Evolutionary conservation across 768 basidiomycete genomes (phyloP).

Genomic region (Calocera viscosa): DNA sequence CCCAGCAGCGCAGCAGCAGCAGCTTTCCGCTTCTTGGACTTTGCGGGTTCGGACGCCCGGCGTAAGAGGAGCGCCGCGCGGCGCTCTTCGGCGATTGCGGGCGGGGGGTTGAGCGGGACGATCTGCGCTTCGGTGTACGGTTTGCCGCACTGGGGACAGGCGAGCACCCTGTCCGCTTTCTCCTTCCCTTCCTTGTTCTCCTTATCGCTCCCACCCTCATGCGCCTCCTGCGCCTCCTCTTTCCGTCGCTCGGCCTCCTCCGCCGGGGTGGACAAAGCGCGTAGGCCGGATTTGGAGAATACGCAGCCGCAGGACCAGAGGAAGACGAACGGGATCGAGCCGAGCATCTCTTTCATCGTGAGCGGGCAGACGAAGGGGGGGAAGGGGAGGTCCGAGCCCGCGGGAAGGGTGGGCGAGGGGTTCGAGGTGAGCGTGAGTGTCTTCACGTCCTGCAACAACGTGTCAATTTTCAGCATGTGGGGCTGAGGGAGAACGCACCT

Average conservation of each 20-base stretch:
- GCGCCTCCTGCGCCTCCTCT: conserved; percentile 18
- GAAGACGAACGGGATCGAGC: conserved; percentile 76
- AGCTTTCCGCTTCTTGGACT: conserved; percentile 53
- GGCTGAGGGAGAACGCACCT: conserved; percentile 42
- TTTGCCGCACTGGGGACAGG: conserved; percentile 66
- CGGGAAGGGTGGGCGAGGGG: conserved; percentile 33
- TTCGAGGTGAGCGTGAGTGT: conserved; percentile 71
- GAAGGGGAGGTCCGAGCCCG: conserved; percentile 27
- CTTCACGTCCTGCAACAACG: conserved; percentile 57
- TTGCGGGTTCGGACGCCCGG: conserved; percentile 40
- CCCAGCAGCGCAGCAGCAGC: conserved; percentile 24
- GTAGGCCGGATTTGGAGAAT: conserved; percentile 73
- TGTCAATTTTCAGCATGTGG: conserved; percentile 8
- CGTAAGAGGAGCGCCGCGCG: conserved; percentile 43
- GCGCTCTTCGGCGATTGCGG: conserved; percentile 54
- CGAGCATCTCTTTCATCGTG: conserved; percentile 90
- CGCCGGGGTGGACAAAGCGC: conserved; percentile 41
- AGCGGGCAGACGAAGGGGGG: conserved; percentile 83
- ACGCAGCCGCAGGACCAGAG: conserved; percentile 78
- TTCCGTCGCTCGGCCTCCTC: conserved; percentile 21
- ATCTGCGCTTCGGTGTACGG: conserved; percentile 50
- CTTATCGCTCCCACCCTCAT: conserved; percentile 18
- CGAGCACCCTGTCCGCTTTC: conserved; percentile 32
- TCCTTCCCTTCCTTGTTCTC: conserved; percentile 20
- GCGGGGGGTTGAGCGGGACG: conserved; percentile 52